phyloP scores from a whole-genome alignment of 805 yeast species.

The Wickerhamiella alocasiicola region DNA sequence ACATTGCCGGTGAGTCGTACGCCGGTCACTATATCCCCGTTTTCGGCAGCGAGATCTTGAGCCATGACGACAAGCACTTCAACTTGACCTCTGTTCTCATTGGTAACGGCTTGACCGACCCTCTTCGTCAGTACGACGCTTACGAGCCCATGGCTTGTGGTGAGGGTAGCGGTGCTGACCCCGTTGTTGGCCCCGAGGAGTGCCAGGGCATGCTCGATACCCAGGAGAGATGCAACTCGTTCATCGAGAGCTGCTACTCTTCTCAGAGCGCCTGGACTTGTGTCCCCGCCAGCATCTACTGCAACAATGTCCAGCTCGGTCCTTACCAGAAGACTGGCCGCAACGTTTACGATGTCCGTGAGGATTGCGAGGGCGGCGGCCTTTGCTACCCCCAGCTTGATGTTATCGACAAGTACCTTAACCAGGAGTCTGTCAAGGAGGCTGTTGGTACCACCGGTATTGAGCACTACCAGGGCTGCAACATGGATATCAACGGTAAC shows the following conservation, averaged over 20 bases:
- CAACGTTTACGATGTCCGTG: conserved; percentile 85
- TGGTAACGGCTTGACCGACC: conserved; percentile 91
- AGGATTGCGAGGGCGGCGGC: conserved; percentile 46
- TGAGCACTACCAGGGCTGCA: conserved; percentile 33
- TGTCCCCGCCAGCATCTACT: conserved; percentile 83
- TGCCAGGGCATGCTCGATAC: conserved; percentile 59
- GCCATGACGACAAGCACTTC: conserved; percentile 50
- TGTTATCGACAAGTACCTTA: conserved; percentile 64
- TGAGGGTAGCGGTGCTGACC: conserved; percentile 57
- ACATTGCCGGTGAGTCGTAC: conserved; percentile 89
- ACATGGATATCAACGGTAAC: conserved; percentile 63
- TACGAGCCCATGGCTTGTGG: conserved; percentile 96
- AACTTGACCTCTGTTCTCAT: conserved; percentile 71
- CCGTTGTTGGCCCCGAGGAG: conserved; percentile 65
- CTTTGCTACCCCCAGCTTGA: conserved; percentile 67
- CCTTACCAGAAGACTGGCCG: conserved; percentile 81
- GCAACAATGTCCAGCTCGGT: conserved; percentile 58
- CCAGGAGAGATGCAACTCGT: conserved; percentile 63
- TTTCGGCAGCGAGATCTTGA: conserved; percentile 46
- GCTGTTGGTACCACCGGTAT: conserved; percentile 75
- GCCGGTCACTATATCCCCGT: conserved; percentile 94
- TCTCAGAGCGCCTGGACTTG: conserved; percentile 70
- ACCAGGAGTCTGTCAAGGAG: conserved; percentile 55
- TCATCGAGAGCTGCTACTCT: conserved; percentile 70
- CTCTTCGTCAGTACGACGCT: conserved; percentile 68